Base-by-base conservation (phyloP, 2,329 filamentous ascomycete species). In the Penicillium sp. region DNA sequence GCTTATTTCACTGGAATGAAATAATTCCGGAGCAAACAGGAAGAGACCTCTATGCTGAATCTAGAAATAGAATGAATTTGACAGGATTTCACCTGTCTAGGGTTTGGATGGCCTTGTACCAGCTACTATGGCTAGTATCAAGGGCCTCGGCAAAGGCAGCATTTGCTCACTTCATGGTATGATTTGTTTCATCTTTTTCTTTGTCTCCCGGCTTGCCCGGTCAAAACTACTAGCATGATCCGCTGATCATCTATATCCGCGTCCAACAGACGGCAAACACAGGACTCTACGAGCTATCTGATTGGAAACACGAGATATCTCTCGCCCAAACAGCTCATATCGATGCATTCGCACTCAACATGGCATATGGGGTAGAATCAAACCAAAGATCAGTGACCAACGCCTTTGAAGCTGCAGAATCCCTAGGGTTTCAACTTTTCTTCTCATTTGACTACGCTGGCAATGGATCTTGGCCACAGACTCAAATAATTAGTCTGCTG, bases 401-500 rank as follows among this genome's bases (percentile, higher is more conserved):
- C 51, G 55, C 52, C 5, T 58, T 58, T 23, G 13, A 21, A 5
- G 46, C 49, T 7, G 55, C 55, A 3, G 54, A 54, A 23, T 16
- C 37, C 9, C 28, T 51, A 5, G 34, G 66, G 23, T 75, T 75
- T 51, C 66, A 65, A 2, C 59, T 75, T 5, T 75, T 75, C 49
- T 61, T 75, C 26, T 75, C 72, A 3, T 71, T 75, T 29, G 73
- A 75, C 48, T 75, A 75, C 54, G 63, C 65, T 0, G 68, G 68
- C 1, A 66, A 65, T 19, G 70, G 68, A 0, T 56, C 67, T 18
- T 75, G 71, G 71, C 61, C 64, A 0, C 47, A 58, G 7, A 56
- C 68, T 21, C 56, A 65, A 19, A 67, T 72, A 7, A 52, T 70
- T 24, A 45, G 58, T 0, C 55, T 59, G 2, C 58, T 75, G 9